These are phyloP conservation scores for Solanum lignicaule DNA, from an alignment of 257 asterid species.

Conservation along the genomic window DNA sequence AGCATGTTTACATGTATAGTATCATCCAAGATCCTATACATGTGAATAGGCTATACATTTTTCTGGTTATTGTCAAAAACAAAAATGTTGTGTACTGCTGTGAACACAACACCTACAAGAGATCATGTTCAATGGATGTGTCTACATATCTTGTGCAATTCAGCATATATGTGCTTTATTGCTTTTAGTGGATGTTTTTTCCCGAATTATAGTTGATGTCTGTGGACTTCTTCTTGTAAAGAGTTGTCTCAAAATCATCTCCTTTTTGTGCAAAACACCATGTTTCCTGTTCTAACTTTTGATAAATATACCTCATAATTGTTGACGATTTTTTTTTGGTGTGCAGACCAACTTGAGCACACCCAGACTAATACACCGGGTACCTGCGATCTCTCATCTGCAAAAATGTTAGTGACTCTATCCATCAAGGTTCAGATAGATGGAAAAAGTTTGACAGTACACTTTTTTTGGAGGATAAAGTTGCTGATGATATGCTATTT, in stretches of 20 bases:
- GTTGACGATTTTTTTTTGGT: background rate
- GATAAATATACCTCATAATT: background rate
- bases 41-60: background rate
- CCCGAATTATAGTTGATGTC: fast-evolving
- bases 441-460: background rate
- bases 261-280: background rate
- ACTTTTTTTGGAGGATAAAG: background rate
- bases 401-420: background rate
- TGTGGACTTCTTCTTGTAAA: background rate
- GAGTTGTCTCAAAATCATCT: background rate
- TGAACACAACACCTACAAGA: background rate
- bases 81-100: background rate
- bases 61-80: background rate
- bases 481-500: background rate
- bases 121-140: background rate
- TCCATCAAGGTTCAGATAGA: background rate
- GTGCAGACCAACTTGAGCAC: background rate
- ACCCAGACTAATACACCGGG: background rate
- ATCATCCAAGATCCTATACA: background rate
- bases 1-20: background rate
- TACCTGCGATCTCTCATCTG: background rate
- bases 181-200: background rate
- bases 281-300: background rate
- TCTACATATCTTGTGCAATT: background rate
- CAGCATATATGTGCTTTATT: background rate